Percentiles rank a stretch among this genome's conserved stretches.
phyloP scores from a whole-genome alignment of 2,329 filamentous ascomycete species.

The Hysterium pulicare region DNA sequence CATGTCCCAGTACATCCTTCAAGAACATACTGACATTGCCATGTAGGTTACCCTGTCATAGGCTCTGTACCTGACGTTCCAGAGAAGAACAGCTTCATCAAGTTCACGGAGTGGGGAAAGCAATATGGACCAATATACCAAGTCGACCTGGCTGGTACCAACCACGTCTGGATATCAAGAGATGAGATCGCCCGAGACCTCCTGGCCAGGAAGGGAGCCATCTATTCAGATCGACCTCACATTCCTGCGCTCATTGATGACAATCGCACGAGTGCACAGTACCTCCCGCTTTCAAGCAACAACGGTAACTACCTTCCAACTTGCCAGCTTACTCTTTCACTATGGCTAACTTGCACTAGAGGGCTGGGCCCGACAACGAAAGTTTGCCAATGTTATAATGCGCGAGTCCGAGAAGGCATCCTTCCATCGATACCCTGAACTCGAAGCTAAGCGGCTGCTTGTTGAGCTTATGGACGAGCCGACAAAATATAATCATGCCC shows the following conservation, averaged over 20 bases:
- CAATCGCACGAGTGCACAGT: slow-evolving; percentile 45
- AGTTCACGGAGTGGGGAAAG: slow-evolving; percentile 46
- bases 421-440: slow-evolving; percentile 44
- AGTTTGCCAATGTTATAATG: slow-evolving; percentile 47
- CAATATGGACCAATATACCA: slow-evolving; percentile 47
- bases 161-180: slow-evolving; percentile 46
- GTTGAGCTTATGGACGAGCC: slow-evolving; percentile 44
- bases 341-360: slow-evolving; percentile 25
- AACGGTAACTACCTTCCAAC: slow-evolving; percentile 31
- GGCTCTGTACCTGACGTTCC: slow-evolving; percentile 44
- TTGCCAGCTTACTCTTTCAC: neutral
- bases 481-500: slow-evolving; percentile 40
- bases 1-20: too few species aligned
- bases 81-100: slow-evolving; percentile 43
- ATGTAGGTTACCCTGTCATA: slow-evolving; percentile 40
- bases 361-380: slow-evolving; percentile 42
- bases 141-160: slow-evolving; percentile 42
- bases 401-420: slow-evolving; percentile 38
- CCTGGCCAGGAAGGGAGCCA: slow-evolving; percentile 42
- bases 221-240: slow-evolving; percentile 47
- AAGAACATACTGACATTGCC: slow-evolving; percentile 10
- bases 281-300: slow-evolving; percentile 43
- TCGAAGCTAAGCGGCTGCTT: slow-evolving; percentile 45
- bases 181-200: slow-evolving; percentile 43
- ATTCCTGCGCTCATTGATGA: slow-evolving; percentile 44